These are phyloP conservation scores for Candida boidinii DNA, from an alignment of 805 yeast genomes.

Conservation along the genomic window DNA sequence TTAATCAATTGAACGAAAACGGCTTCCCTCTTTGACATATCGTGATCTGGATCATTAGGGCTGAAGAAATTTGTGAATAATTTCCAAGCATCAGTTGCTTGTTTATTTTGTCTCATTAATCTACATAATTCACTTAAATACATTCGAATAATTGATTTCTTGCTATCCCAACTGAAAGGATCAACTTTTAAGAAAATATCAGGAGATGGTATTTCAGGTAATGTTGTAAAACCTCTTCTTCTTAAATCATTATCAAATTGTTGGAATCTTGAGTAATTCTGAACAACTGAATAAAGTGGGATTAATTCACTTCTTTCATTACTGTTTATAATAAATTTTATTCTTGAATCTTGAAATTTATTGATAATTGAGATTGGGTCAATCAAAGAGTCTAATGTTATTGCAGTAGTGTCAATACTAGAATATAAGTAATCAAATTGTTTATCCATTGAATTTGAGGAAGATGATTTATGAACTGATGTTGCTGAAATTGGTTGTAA, in stretches of 20 bases:
- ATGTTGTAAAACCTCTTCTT: slow-evolving; percentile 21
- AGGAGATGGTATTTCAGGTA: slow-evolving; percentile 20
- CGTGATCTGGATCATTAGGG: slow-evolving; percentile 14
- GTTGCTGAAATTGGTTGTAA: neutral
- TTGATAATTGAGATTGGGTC: slow-evolving; percentile 23
- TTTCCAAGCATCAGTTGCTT: slow-evolving; percentile 15
- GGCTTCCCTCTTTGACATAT: slow-evolving; percentile 12
- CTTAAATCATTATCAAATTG: slow-evolving; percentile 56
- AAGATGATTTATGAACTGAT: slow-evolving; percentile 9
- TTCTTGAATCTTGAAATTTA: slow-evolving; percentile 46
- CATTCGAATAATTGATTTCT: slow-evolving; percentile 21
- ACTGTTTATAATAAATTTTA: slow-evolving; percentile 58
- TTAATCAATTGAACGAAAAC: slow-evolving; percentile 20
- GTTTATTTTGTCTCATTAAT: slow-evolving; percentile 10
- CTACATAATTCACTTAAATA: slow-evolving; percentile 21
- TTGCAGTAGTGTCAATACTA: slow-evolving; percentile 20
- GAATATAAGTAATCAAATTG: slow-evolving; percentile 20
- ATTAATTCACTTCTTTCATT: slow-evolving; percentile 46
- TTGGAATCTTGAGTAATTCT: slow-evolving; percentile 50
- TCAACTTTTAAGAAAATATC: slow-evolving; percentile 18
- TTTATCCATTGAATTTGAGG: slow-evolving; percentile 10
- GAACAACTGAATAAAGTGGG: slow-evolving; percentile 56
- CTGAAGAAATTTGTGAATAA: slow-evolving; percentile 19
- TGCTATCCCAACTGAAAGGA: slow-evolving; percentile 25
- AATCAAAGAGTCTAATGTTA: slow-evolving; percentile 21